Evolutionary conservation across 805 yeast genomes (phyloP).

Genomic region (Kuraishia cidri): DNA sequence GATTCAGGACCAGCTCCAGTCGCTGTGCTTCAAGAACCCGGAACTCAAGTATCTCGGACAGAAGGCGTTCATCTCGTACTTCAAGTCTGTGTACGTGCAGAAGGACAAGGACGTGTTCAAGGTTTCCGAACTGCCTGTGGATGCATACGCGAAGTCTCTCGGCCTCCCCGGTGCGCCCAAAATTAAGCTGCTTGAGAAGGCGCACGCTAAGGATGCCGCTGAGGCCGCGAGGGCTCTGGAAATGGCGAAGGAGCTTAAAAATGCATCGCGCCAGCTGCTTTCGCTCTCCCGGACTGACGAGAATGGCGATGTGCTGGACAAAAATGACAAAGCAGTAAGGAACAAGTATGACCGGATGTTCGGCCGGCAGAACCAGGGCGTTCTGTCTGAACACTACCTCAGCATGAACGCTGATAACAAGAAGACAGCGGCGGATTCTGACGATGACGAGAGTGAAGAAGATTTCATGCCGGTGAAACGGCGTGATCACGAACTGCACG

Average conservation of each 20-base stretch:
- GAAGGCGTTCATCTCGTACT: slow-evolving; percentile 90
- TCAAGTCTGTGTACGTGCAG: slow-evolving; percentile 77
- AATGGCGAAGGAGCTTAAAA: slow-evolving; percentile 63
- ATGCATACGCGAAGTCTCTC: slow-evolving; percentile 75
- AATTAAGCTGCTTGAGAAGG: slow-evolving; percentile 48
- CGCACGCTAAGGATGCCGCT: slow-evolving; percentile 27
- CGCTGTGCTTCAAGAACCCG: slow-evolving; percentile 85
- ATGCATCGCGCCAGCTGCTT: slow-evolving; percentile 64
- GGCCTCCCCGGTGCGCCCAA: slow-evolving; percentile 97
- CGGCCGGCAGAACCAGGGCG: slow-evolving; percentile 88
- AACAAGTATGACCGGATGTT: slow-evolving; percentile 95
- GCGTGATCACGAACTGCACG: slow-evolving; percentile 59
- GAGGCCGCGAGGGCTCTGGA: slow-evolving; percentile 26
- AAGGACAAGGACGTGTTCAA: slow-evolving; percentile 82
- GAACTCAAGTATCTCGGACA: slow-evolving; percentile 90
- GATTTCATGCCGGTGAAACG: slow-evolving; percentile 82
- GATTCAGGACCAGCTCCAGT: slow-evolving; percentile 78
- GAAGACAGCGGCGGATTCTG: slow-evolving; percentile 22
- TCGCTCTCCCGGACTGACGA: slow-evolving; percentile 47
- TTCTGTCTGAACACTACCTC: slow-evolving; percentile 80
- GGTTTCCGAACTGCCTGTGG: slow-evolving; percentile 67
- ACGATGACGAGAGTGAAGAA: slow-evolving; percentile 44
- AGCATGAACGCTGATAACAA: slow-evolving; percentile 48
- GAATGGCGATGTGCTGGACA: slow-evolving; percentile 49
- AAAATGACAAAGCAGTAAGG: slow-evolving; percentile 42